phyloP scores from a whole-genome alignment of 768 basidiomycete species.

The Naganishia vaughanmartiniae region DNA sequence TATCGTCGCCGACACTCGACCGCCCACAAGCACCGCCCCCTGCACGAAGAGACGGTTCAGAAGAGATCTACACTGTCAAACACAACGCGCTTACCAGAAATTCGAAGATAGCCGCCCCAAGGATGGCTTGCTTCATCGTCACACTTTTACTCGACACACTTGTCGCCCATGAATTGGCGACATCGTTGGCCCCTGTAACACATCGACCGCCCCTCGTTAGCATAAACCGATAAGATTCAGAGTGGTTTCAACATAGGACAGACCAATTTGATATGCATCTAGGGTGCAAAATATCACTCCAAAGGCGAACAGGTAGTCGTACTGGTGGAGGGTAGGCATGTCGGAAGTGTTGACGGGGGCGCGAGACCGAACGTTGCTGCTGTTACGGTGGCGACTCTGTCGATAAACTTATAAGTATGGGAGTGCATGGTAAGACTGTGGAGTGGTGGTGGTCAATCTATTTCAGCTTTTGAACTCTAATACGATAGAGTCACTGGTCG shows the following conservation, averaged over 20 bases:
- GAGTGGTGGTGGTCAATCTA: background rate
- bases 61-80: background rate
- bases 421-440: background rate
- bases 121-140: conserved; percentile 52
- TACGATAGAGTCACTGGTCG: no score
- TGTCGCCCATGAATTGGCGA: conserved; percentile 53
- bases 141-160: conserved; percentile 53
- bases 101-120: conserved; percentile 52
- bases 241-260: conserved; percentile 1
- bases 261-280: conserved; percentile 54
- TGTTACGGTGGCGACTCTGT: background rate
- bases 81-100: conserved; percentile 37
- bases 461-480: background rate
- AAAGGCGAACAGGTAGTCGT: conserved; percentile 52
- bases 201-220: background rate
- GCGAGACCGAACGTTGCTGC: background rate
- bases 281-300: conserved; percentile 50
- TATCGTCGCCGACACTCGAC: conserved; percentile 53
- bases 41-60: background rate
- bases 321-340: conserved; percentile 46
- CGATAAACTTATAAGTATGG: background rate
- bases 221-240: background rate
- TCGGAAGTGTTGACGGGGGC: background rate
- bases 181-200: conserved; percentile 36
- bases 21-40: conserved; percentile 54